Evolutionary conservation across 495 filamentous ascomycete species (phyloP).

Genomic region (Aspergillus coremiiformis): DNA sequence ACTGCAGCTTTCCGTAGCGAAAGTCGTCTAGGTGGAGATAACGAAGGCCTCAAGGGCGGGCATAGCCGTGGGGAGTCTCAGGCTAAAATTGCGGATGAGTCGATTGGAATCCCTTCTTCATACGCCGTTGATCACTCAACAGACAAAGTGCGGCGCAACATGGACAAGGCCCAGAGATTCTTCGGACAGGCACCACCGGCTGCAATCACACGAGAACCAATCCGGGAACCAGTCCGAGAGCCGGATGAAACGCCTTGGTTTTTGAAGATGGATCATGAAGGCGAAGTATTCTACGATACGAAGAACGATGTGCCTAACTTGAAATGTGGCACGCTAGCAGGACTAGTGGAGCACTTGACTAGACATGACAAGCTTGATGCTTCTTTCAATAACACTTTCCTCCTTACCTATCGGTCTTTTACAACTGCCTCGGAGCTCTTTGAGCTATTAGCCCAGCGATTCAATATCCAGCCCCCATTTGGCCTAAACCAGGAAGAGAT

Average conservation of each 20-base stretch:
- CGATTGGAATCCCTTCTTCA: slow-evolving; percentile 57
- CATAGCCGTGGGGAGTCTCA: slow-evolving; percentile 32
- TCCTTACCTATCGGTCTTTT: slow-evolving; percentile 93
- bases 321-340: slow-evolving; percentile 82
- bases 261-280: slow-evolving; percentile 80
- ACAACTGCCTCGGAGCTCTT: slow-evolving; percentile 86
- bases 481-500: slow-evolving; percentile 68
- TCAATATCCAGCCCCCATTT: slow-evolving; percentile 87
- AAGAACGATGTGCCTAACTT: slow-evolving; percentile 65
- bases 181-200: slow-evolving; percentile 75
- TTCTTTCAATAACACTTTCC: slow-evolving; percentile 95
- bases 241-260: slow-evolving; percentile 76
- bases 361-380: slow-evolving; percentile 92
- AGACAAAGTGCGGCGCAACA: slow-evolving; percentile 58
- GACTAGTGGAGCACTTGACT: slow-evolving; percentile 91
- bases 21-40: slow-evolving; percentile 30
- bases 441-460: slow-evolving; percentile 82
- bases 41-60: slow-evolving; percentile 19
- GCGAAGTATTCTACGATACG: slow-evolving; percentile 80
- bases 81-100: slow-evolving; percentile 24
- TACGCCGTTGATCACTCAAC: slow-evolving; percentile 51
- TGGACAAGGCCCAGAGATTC: slow-evolving; percentile 78
- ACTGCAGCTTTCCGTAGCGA: slow-evolving; percentile 23
- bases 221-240: slow-evolving; percentile 40
- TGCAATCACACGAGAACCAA: slow-evolving; percentile 39